phyloP scores from a whole-genome alignment of 1,284 basidiomycete species.

The Ceratobasidium sp. region DNA sequence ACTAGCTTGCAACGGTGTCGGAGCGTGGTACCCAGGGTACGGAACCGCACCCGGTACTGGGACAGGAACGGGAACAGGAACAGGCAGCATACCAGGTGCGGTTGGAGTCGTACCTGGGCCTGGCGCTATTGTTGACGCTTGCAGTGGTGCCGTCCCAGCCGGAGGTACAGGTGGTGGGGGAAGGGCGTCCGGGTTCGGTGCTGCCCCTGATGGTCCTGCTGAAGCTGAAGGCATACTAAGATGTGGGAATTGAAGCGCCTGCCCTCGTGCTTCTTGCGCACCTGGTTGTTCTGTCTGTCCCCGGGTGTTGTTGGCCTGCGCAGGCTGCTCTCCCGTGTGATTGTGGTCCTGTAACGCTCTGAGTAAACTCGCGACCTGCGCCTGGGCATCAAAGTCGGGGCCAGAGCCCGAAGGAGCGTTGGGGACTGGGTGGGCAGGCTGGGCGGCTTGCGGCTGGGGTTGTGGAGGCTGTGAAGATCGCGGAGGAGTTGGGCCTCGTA shows the following conservation, averaged over 20 bases:
- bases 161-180: conserved; percentile 3
- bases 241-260: neutral
- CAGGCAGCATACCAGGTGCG: neutral
- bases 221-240: conserved; percentile 3
- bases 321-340: neutral
- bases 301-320: neutral
- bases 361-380: conserved; percentile 30
- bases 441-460: neutral
- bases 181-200: neutral
- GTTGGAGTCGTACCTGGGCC: neutral
- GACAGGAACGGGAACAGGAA: neutral
- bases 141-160: neutral
- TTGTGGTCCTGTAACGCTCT: conserved; percentile 23
- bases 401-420: conserved; percentile 3
- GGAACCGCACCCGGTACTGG: neutral
- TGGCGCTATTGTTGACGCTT: neutral
- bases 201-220: neutral
- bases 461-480: neutral
- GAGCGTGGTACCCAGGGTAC: conserved; percentile 9
- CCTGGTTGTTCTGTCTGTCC: neutral
- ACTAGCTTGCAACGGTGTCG: conserved; percentile 31
- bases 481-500: neutral
- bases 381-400: conserved; percentile 33
- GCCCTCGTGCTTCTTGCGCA: neutral
- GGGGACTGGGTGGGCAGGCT: neutral